Evolutionary conservation across 2,329 filamentous ascomycete species (phyloP), one percentile per base, ranked within the genome.

Genomic region (Coleophoma cylindrospora): DNA sequence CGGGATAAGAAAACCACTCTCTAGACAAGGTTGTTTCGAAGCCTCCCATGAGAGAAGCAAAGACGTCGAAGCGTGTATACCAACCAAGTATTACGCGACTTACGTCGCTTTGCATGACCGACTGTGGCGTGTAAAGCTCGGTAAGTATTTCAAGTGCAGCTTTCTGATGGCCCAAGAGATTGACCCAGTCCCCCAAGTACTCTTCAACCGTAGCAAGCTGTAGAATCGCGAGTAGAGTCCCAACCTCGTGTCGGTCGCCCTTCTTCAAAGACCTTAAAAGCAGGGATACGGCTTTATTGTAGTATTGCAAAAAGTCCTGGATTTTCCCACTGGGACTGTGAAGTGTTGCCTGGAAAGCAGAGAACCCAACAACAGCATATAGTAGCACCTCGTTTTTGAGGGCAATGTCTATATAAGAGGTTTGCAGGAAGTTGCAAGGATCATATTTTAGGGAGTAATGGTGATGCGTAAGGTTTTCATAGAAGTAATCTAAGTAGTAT

Each of bases 131-230:
- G 64, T 90, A 91, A 0, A 96, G 71, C 40, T 86, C 81, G 1
- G 79, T 86, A 43, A 97, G 72, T 60, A 97, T 86, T 55, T 89
- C 83, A 62, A 87, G 82, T 0, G 94, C 94, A 11, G 92, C 94
- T 64, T 87, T 90, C 66, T 96, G 91, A 65, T 97, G 94, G 19
- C 91, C 89, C 69, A 94, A 86, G 14, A 97, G 75, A 61, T 95
- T 96, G 48, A 95, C 83, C 91, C 91, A 97, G 65, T 99, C 94
- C 12, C 94, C 94, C 43, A 97, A 77, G 61, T 91, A 95, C 70
- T 97, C 94, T 90, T 96, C 94, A 50, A 96, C 94, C 3, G 89
- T 95, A 49, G 91, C 91, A 45, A 97, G 79, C 62, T 97, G 91
- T 40, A 99, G 72, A 17, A 97, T 91, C 0, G 92, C 95, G 52